phyloP scores from a whole-genome alignment of 306 rosid genomes.

The Mucuna pruriens region DNA sequence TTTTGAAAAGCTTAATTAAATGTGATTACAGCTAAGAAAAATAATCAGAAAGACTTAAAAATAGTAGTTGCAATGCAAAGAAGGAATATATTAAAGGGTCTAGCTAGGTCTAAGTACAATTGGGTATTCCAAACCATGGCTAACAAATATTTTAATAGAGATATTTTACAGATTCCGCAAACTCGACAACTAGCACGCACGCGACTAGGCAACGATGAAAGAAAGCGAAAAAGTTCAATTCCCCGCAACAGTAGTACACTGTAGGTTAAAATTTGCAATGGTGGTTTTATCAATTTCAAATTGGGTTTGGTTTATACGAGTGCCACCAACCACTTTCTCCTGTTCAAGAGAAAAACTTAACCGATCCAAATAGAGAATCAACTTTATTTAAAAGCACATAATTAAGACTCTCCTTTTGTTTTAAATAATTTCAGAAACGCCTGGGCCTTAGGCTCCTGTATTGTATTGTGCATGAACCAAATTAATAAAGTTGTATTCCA shows the following conservation, averaged over 20 bases:
- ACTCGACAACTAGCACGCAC: conserved; percentile 49
- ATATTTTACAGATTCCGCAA: conserved; percentile 45
- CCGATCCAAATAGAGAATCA: conserved; percentile 36
- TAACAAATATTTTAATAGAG: neutral
- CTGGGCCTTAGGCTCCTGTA: conserved; percentile 32
- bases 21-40: conserved; percentile 48
- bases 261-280: conserved; percentile 6
- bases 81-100: conserved; percentile 28
- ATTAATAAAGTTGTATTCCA: conserved; percentile 37
- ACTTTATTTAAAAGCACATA: conserved; percentile 33
- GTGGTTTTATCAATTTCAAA: conserved; percentile 25
- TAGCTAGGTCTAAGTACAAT: conserved; percentile 18
- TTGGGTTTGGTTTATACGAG: conserved; percentile 34
- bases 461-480: conserved; percentile 38
- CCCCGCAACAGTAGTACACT: neutral
- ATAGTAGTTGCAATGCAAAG: conserved; percentile 26
- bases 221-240: neutral
- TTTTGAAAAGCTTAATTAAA: conserved; percentile 10
- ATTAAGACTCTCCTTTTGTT: conserved; percentile 26
- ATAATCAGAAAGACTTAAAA: conserved; percentile 4
- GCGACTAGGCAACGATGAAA: conserved; percentile 1
- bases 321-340: conserved; percentile 20
- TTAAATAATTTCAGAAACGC: conserved; percentile 31
- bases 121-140: conserved; percentile 43
- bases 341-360: conserved; percentile 36